Evolutionary conservation across 345 rosid genomes (phyloP), one percentile per base, ranked within the genome.

Genomic region (Pelargonium nanum): DNA sequence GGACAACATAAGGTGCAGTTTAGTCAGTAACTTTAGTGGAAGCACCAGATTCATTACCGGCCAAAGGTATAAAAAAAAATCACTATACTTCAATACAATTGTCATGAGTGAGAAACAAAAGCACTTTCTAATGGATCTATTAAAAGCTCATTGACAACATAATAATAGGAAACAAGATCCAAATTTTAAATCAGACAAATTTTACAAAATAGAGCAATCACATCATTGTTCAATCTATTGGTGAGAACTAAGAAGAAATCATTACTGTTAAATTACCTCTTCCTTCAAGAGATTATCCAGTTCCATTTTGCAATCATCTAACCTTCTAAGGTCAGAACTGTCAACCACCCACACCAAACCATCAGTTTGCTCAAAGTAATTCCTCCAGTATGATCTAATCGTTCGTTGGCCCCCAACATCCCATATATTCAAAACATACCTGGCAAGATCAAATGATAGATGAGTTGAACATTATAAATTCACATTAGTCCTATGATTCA

Each of bases 331-430:
- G 78, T 93, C 91, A 13, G 94, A 93, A 74, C 97, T 87, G 73
- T 89, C 96, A 9, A 89, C 99, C 17, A 87, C 97, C 96, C 97
- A 89, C 30, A 89, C 87, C 74, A 92, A 75, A 45, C 99, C 99
- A 84, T 93, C 97, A 40, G 96, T 93, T 77, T 85, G 91, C 78
- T 92, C 97, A 72, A 92, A 89, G 78, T 92, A 87, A 70, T 92
- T 92, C 80, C 97, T 85, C 97, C 96, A 92, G 24, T 89, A 89
- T 0, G 96, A 85, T 74, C 99, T 81, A 72, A 92, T 85, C 1
- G 94, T 93, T 74, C 85, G 82, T 64, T 93, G 96, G 24, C 99
- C 97, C 19, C 98, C 96, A 0, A 87, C 89, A 70, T 93, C 99
- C 97, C 96, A 93, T 76, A 93, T 85, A 59, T 87, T 89, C 28